A percentile compares a stretch with the other conserved stretches of the same genome.
Conservation (phyloP, 192 early-diverging fungal genomes). For the Glomus cerebriforme region DNA sequence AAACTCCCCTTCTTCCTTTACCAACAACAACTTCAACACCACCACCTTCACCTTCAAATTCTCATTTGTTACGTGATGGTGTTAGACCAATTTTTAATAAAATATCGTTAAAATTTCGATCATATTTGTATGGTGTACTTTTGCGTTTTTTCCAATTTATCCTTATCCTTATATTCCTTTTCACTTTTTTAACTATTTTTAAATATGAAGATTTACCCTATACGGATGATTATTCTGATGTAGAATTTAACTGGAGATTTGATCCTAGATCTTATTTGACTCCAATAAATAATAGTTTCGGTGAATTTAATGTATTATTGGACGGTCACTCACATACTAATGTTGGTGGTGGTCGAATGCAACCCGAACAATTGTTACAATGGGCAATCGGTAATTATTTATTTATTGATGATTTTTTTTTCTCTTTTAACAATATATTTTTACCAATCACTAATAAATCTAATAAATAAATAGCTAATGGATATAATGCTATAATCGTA, state of each 20-base stretch:
- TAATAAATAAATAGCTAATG: slow-evolving; percentile 52
- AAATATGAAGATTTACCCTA: slow-evolving; percentile 31
- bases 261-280: slow-evolving; percentile 51
- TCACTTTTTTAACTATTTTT: not conserved
- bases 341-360: slow-evolving; percentile 63
- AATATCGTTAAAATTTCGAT: too few relatives aligned
- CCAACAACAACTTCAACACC: too few relatives aligned
- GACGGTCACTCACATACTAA: slow-evolving; percentile 70
- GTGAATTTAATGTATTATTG: slow-evolving; percentile 46
- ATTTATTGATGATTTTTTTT: not conserved
- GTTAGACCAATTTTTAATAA: too few relatives aligned
- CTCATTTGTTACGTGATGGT: too few relatives aligned
- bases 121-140: too few relatives aligned
- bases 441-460: too few relatives aligned
- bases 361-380: slow-evolving; percentile 56
- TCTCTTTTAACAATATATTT: not conserved
- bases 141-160: not conserved
- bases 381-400: slow-evolving; percentile 57
- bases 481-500: slow-evolving; percentile 69
- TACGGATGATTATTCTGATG: slow-evolving; percentile 35
- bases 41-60: too few relatives aligned
- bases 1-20: too few relatives aligned
- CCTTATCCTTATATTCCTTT: not conserved
- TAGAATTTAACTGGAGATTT: slow-evolving; percentile 53
- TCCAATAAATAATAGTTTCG: slow-evolving; percentile 42